Evolutionary conservation across 2,329 filamentous ascomycete genomes (phyloP).

Genomic region (Penicillium concentricum): DNA sequence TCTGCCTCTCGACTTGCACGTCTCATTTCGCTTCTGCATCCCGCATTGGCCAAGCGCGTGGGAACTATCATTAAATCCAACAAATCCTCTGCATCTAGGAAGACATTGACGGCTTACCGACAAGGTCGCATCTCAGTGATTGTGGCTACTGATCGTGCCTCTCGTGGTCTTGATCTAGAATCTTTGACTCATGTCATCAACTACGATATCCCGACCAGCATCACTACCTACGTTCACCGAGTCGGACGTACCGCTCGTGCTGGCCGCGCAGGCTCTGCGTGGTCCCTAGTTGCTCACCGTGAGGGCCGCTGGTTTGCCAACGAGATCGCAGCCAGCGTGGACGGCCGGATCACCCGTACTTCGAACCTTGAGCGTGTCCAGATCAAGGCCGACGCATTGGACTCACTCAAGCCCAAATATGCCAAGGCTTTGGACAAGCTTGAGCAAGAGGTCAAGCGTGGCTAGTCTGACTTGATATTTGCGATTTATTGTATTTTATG

Average conservation of each 20-base stretch:
- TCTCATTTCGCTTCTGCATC: constrained; percentile 67
- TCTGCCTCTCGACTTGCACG: constrained; percentile 81
- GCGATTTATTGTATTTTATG: constrained; percentile 1
- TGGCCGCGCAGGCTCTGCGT: constrained; percentile 71
- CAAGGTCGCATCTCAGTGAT: constrained; percentile 67
- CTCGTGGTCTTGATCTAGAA: constrained; percentile 81
- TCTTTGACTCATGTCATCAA: constrained; percentile 83
- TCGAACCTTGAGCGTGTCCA: constrained; percentile 31
- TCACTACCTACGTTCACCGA: constrained; percentile 84
- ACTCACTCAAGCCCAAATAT: constrained; percentile 34
- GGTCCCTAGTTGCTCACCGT: constrained; percentile 78
- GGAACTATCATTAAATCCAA: constrained; percentile 76
- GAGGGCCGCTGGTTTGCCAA: constrained; percentile 94
- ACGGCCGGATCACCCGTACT: constrained; percentile 35
- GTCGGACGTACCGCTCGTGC: constrained; percentile 88
- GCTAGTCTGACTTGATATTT: not conserved
- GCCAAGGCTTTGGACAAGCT: constrained; percentile 35
- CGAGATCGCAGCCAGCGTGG: constrained; percentile 61
- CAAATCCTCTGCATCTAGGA: constrained; percentile 67
- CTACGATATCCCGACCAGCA: constrained; percentile 82
- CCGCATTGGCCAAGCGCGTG: constrained; percentile 56
- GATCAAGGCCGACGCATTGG: constrained; percentile 30
- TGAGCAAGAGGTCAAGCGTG: constrained; percentile 36
- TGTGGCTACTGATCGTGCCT: constrained; percentile 89
- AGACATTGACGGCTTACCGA: constrained; percentile 66